Base-by-base conservation (phyloP, 2,329 filamentous ascomycete species). In the Talaromyces islandicus region DNA sequence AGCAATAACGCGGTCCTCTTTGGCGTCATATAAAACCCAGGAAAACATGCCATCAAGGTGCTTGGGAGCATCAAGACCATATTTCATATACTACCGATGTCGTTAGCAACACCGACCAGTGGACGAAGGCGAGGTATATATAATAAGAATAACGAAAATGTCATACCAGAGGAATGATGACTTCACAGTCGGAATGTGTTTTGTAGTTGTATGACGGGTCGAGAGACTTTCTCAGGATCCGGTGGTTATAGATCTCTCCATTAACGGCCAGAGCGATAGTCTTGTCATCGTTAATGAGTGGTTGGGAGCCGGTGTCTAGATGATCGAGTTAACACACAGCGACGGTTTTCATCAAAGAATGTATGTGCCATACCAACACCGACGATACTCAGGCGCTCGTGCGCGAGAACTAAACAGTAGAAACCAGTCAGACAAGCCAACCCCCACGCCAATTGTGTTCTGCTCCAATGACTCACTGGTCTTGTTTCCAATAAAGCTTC, bases 181-280 rank as follows among this genome's bases (percentile, higher is more conserved):
- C 93, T 79, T 99, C 94, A 79, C 94, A 99, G 74, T 99, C 94
- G 41, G 93, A 97, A 73, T 94, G 89, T 66, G 94, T 99, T 87
- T 97, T 97, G 87, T 97, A 99, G 77, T 92, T 88, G 78, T 97
- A 97, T 41, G 87, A 85, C 62, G 82, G 86, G 79, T 91, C 91
- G 70, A 97, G 81, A 69, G 82, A 82, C 80, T 97, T 97, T 74
- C 94, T 89, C 71, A 99, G 83, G 71, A 96, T 85, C 74, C 93
- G 90, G 81, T 99, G 94, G 87, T 99, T 99, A 85, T 99, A 99
- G 75, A 99, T 99, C 77, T 99, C 94, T 78, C 94, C 94, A 78
- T 99, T 99, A 85, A 97, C 94, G 66, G 94, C 93, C 63, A 99
- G 86, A 65, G 93, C 88, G 70, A 99, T 88, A 69, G 83, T 88